phyloP scores from a whole-genome alignment of 345 rosid genomes.

The Citrus mangshanensis region DNA sequence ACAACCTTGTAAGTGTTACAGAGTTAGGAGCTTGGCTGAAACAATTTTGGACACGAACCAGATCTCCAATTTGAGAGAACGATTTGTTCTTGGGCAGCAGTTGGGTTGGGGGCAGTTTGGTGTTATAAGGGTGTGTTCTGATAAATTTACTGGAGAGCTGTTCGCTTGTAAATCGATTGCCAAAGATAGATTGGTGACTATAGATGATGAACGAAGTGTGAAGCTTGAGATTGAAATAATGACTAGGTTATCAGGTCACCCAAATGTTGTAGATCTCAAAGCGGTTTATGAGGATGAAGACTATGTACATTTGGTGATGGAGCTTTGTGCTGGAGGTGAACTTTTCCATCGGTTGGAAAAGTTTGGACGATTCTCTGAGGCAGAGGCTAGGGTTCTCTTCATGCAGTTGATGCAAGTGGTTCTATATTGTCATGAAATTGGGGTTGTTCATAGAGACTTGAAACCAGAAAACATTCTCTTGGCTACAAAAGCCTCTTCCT shows the following conservation, averaged over 20 bases:
- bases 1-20: slow-evolving; percentile 42
- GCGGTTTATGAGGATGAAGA: slow-evolving; percentile 69
- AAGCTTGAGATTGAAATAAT: slow-evolving; percentile 72
- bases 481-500: slow-evolving; percentile 52
- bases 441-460: slow-evolving; percentile 65
- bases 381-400: slow-evolving; percentile 53
- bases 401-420: slow-evolving; percentile 64
- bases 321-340: slow-evolving; percentile 77
- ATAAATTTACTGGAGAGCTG: slow-evolving; percentile 55
- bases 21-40: slow-evolving; percentile 34
- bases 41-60: slow-evolving; percentile 47
- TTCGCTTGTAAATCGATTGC: slow-evolving; percentile 65
- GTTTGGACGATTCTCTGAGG: slow-evolving; percentile 53
- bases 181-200: slow-evolving; percentile 55
- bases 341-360: slow-evolving; percentile 56
- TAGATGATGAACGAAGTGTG: slow-evolving; percentile 50
- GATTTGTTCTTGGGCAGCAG: slow-evolving; percentile 46
- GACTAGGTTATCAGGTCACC: slow-evolving; percentile 68
- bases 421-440: slow-evolving; percentile 58
- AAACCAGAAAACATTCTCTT: slow-evolving; percentile 71
- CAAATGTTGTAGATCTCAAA: slow-evolving; percentile 67
- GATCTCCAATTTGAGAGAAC: slow-evolving; percentile 49
- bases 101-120: slow-evolving; percentile 81
- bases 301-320: slow-evolving; percentile 64
- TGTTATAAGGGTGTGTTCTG: slow-evolving; percentile 58